Evolutionary conservation across 2,329 filamentous ascomycete genomes (phyloP), one percentile per base, ranked within the genome.

Genomic region (Neospermospora avenae): DNA sequence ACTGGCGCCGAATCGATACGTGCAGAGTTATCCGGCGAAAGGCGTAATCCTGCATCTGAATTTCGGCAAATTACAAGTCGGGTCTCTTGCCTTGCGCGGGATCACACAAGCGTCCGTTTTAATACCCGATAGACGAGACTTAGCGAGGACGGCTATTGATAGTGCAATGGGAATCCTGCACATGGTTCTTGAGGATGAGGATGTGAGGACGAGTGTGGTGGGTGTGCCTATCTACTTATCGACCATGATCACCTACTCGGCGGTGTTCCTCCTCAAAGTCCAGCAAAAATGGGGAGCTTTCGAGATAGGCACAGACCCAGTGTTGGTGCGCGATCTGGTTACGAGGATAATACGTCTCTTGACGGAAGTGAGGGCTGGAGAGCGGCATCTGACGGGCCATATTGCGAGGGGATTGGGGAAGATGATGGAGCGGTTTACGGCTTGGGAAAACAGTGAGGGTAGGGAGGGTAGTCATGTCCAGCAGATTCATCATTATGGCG

Each of bases 1-100:
- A 28, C 64, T 61, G 34, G 57, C 59, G n/a, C 55, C 62, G 5
- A 69, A 64, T 55, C 52, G 53, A 13, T 66, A 63, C 56, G 58
- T 69, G 8, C 55, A 53, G 35, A 58, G 51, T 3, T 70, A 69
- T 55, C 68, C 68, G 4, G 58, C 63, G 8, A 69, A 72, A 54
- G 69, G 69, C 8, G 67, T 72, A 18, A 58, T 54, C n/a, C 58
- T 73, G 1, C 64, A 74, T 59, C 60, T 65, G 42, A 66, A 72
- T 56, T 74, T 74, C 58, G 74, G 73, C 25, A 74, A 75, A 59
- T 64, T 77, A n/a, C 74, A 76, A 58, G 67, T 76, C 51, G 75
- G 74, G 57, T 65, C 66, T n/a, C 64, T 70, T 31, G 60, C 69
- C 3, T 61, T 74, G 7, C 63, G 68, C 42, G 71, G 69, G 7